A percentile compares a stretch with the other conserved stretches of the same genome.
Conservation (phyloP, 2,329 filamentous ascomycete genomes). For the Leptographium flavum region DNA sequence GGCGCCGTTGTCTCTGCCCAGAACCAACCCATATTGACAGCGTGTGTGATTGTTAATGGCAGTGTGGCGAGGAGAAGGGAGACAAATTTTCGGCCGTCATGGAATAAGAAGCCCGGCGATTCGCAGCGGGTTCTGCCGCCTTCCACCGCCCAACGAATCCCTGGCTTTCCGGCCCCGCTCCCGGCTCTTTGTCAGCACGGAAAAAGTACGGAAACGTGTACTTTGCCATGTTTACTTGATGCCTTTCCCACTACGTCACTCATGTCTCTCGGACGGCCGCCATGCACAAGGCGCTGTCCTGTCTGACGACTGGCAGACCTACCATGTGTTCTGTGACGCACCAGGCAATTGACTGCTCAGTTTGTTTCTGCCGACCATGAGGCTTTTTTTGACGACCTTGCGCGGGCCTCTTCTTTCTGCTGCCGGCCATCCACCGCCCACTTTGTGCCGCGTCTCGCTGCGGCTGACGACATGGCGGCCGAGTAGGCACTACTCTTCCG, state of each 20-base stretch:
- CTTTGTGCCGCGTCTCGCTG: not conserved
- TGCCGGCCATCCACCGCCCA: not conserved
- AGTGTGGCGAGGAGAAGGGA: too few species aligned
- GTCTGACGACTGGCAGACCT: not conserved
- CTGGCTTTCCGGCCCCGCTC: conserved; percentile 4
- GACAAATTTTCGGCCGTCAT: not conserved
- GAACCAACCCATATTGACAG: conserved; percentile 43
- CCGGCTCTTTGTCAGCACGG: too few species aligned
- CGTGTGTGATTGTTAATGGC: not conserved
- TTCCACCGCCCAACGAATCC: conserved; percentile 5
- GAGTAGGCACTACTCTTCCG: too few species aligned
- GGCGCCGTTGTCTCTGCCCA: conserved; percentile 37
- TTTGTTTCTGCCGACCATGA: conserved; percentile 2
- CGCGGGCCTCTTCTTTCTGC: not conserved
- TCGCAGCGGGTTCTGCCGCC: conserved; percentile 8
- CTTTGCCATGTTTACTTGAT: not conserved
- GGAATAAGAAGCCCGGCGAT: not conserved
- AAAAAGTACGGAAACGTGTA: not conserved
- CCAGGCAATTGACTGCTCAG: not conserved
- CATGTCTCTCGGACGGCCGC: not conserved
- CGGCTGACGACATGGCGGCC: not conserved
- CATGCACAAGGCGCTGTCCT: not conserved
- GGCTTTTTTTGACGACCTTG: not conserved
- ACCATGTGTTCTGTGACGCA: not conserved
- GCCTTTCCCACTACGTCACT: conserved; percentile 1